A percentile compares a stretch with the other conserved stretches of the same genome.
These are phyloP conservation scores for Talaromyces proteolyticus DNA, from an alignment of 495 filamentous ascomycete species.

Conservation along the genomic window DNA sequence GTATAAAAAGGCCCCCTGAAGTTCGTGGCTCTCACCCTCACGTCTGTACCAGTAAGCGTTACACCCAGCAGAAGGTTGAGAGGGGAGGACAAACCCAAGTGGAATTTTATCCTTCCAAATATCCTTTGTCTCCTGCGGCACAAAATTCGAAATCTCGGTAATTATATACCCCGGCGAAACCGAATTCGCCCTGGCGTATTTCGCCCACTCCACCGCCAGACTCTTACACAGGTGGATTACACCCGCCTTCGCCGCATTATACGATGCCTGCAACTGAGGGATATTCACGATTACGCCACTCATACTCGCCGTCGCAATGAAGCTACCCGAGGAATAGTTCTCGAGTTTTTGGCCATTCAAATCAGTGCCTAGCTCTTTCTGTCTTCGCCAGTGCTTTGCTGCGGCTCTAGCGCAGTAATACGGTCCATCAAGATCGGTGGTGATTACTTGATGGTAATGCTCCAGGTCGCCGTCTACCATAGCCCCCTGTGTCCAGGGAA, in stretches of 20 bases:
- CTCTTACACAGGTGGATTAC: slow-evolving; percentile 23
- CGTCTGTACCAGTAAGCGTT: neutral
- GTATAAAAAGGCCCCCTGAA: slow-evolving; percentile 22
- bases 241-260: slow-evolving; percentile 29
- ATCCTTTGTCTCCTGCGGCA: slow-evolving; percentile 61
- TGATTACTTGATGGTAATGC: slow-evolving; percentile 34
- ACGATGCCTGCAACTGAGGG: slow-evolving; percentile 34
- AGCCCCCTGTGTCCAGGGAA: slow-evolving; percentile 36
- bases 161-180: slow-evolving; percentile 28
- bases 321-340: slow-evolving; percentile 28
- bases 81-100: neutral
- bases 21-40: neutral
- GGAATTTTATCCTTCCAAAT: slow-evolving; percentile 78
- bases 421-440: slow-evolving; percentile 40
- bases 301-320: slow-evolving; percentile 36
- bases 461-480: slow-evolving; percentile 38
- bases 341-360: slow-evolving; percentile 54
- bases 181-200: slow-evolving; percentile 29
- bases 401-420: slow-evolving; percentile 41
- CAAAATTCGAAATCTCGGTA: slow-evolving; percentile 42
- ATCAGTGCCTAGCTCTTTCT: slow-evolving; percentile 59
- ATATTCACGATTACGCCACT: slow-evolving; percentile 38
- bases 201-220: slow-evolving; percentile 24
- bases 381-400: slow-evolving; percentile 45
- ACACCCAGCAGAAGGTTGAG: neutral